These are phyloP conservation scores for Cladosporium oxysporum DNA, from an alignment of 2,329 filamentous ascomycete genomes.

Conservation along the genomic window DNA sequence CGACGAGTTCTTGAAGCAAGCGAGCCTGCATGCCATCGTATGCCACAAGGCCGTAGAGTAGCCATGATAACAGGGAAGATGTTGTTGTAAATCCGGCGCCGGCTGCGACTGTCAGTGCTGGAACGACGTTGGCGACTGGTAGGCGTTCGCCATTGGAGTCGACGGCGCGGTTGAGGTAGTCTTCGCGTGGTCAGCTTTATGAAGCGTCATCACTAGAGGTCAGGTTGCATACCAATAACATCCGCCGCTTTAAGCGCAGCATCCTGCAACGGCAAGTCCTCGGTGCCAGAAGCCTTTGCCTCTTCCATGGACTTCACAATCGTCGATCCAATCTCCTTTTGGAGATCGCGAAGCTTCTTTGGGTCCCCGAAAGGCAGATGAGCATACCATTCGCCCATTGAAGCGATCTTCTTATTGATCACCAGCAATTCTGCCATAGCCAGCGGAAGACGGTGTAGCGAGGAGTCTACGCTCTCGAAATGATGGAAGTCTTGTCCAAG, in stretches of 20 bases:
- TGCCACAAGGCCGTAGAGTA: constrained; percentile 54
- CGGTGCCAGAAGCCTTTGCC: constrained; percentile 36
- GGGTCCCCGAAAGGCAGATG: constrained; percentile 61
- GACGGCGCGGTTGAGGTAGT: constrained; percentile 56
- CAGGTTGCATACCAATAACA: constrained; percentile 18
- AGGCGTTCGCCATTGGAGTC: constrained; percentile 59
- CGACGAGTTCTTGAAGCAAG: constrained; percentile 59
- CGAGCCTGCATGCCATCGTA: constrained; percentile 60
- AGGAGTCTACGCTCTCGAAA: constrained; percentile 47
- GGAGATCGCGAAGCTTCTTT: constrained; percentile 42
- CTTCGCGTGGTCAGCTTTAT: constrained; percentile 35
- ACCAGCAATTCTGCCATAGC: constrained; percentile 53
- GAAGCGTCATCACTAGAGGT: neutral
- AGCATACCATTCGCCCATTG: constrained; percentile 58
- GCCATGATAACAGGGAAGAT: constrained; percentile 59
- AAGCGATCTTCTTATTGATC: constrained; percentile 61
- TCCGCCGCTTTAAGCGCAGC: constrained; percentile 39
- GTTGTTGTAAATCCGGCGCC: constrained; percentile 64
- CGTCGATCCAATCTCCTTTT: constrained; percentile 23
- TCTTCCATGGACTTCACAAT: constrained; percentile 45
- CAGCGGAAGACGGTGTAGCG: constrained; percentile 54
- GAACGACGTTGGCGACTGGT: constrained; percentile 46
- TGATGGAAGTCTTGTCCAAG: constrained; percentile 50
- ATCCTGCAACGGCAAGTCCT: constrained; percentile 41
- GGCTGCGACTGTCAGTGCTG: constrained; percentile 53